Evolutionary conservation across 345 rosid genomes (phyloP), one percentile per base, ranked within the genome.

Genomic region (Arabis alpina): DNA sequence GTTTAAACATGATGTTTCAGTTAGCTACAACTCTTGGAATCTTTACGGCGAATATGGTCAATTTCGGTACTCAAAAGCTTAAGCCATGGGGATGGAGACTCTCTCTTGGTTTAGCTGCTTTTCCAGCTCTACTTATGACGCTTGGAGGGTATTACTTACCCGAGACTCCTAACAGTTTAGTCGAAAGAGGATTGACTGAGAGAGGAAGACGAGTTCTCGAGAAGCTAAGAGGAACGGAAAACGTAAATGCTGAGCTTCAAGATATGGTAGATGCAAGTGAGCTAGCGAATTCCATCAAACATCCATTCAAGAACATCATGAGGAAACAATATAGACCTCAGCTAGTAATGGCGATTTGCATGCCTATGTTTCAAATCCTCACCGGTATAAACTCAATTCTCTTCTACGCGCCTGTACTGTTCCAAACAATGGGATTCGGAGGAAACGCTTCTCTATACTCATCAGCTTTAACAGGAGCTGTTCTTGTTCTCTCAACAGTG

Each of bases 51-150:
- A 94, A 91, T 74, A 94, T 94, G 99, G 83, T 94, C 23, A 91
- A 91, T 54, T 94, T 51, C 13, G 93, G 97, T 63, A 94, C 97
- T 3, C 87, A 89, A 47, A 79, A 91, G 81, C 86, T 91, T 10
- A 78, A 67, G 12, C 88, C 94, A 2, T 91, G 90, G 96, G 97
- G 99, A 32, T 94, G 96, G 99, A 91, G 99, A 82, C 85, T 94
- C 39, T 94, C 99, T 42, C 84, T 94, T 0, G 99, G 99, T 27
- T 74, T 94, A 39, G 97, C 99, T 11, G 96, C 95, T 15, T 65
- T 64, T 16, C 99, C 97, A 0, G 97, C 99, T 37, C 3, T 78
- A 2, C n/a, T 91, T 44, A 94, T 94, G 99, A 84, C 92, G 0
- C 56, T 85, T 9, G 97, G 99, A 48, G 99, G 97, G 14, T 66